Conservation (phyloP, 768 basidiomycete species). For the Pleurotus tuoliensis region DNA sequence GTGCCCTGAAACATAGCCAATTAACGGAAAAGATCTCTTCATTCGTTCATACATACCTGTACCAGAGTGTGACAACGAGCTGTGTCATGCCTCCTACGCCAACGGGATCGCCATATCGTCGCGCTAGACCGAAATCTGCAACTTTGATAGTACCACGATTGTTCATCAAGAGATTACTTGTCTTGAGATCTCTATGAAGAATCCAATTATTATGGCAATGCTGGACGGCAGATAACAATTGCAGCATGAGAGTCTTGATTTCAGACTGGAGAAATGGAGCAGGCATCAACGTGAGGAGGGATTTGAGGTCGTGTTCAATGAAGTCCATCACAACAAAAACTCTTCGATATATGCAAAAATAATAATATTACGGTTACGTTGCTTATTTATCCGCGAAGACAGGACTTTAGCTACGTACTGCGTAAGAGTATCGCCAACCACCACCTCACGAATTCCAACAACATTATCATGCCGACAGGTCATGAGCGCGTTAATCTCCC, state of each 20-base stretch:
- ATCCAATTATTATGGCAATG: constrained; percentile 98
- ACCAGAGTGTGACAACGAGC: constrained; percentile 98
- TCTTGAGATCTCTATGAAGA: constrained; percentile 94
- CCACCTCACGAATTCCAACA: constrained; percentile 94
- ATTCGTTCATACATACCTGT: constrained; percentile 57
- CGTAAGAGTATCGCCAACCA: constrained; percentile 96
- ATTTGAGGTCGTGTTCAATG: constrained; percentile 98
- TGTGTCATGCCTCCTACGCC: constrained; percentile 98
- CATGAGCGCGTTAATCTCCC: constrained; percentile 97
- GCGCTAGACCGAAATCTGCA: constrained; percentile 95
- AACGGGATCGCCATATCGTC: constrained; percentile 94
- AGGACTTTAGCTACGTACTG: constrained; percentile 68
- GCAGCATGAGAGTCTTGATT: constrained; percentile 94
- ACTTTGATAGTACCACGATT: constrained; percentile 98
- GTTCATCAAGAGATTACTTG: constrained; percentile 97
- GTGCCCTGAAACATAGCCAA: constrained; percentile 55
- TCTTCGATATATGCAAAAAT: constrained; percentile 36
- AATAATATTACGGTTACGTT: constrained; percentile 20
- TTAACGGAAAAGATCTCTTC: constrained; percentile 13
- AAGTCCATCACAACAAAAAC: constrained; percentile 99
- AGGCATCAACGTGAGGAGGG: constrained; percentile 91
- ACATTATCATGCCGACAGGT: constrained; percentile 92
- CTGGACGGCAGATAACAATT: constrained; percentile 87
- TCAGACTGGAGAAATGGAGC: constrained; percentile 96
- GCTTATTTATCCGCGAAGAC: constrained; percentile 17